Percentiles rank a stretch among this genome's conserved stretches.
These are phyloP conservation scores for Protostelium mycophagum DNA, from an alignment of 78 protist species.

Conservation along the genomic window DNA sequence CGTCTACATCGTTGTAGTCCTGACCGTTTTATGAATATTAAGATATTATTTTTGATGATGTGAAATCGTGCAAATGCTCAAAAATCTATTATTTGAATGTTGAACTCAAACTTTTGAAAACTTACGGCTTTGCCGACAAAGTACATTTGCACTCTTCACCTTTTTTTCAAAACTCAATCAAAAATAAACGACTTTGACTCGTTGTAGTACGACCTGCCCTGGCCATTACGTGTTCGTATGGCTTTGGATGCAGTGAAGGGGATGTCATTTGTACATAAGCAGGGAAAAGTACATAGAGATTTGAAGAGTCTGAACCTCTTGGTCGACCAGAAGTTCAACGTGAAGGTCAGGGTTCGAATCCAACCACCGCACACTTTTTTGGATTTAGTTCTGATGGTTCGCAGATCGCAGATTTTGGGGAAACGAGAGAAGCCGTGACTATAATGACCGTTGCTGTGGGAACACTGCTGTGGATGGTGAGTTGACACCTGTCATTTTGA, in stretches of 20 bases:
- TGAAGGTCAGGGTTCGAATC: constrained; percentile 35
- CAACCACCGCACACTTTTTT: too few species aligned
- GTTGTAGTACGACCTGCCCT: background rate
- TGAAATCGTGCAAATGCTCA: too few species aligned
- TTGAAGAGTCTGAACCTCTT: constrained; percentile 41
- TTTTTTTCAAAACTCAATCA: too few species aligned
- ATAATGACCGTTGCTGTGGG: background rate
- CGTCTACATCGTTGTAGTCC: too few species aligned
- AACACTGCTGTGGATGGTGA: background rate
- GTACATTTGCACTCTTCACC: too few species aligned
- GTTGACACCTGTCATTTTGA: background rate
- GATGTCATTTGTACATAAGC: background rate
- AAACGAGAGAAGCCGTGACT: background rate
- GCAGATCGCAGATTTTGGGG: background rate
- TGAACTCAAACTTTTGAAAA: too few species aligned
- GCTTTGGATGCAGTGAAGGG: background rate
- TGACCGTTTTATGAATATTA: background rate
- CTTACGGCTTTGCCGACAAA: too few species aligned
- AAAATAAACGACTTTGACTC: too few species aligned
- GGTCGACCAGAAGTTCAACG: constrained; percentile 33
- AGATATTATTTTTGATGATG: too few species aligned
- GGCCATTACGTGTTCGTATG: background rate
- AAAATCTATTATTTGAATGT: too few species aligned
- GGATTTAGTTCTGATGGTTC: background rate
- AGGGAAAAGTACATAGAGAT: constrained; percentile 39